phyloP scores from a whole-genome alignment of 257 asterid species.

The Leptodermis oblonga region DNA sequence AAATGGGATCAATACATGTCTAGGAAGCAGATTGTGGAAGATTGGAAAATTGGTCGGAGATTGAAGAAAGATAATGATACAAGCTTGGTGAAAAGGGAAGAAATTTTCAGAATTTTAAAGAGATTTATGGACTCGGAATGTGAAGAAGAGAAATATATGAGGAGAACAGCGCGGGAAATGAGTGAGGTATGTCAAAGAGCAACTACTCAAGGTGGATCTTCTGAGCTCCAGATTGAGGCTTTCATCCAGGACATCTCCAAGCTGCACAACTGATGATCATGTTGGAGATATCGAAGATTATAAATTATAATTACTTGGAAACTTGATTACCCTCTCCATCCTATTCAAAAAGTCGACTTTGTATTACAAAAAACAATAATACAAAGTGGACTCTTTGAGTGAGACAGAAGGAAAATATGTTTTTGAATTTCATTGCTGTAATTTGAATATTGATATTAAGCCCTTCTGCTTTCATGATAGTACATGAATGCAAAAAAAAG shows the following conservation, averaged over 20 bases:
- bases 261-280: too few species aligned
- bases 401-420: too few species aligned
- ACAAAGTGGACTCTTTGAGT: too few species aligned
- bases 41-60: slow-evolving; percentile 56
- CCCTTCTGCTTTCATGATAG: too few species aligned
- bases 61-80: slow-evolving; percentile 27
- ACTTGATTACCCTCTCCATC: too few species aligned
- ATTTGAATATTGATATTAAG: too few species aligned
- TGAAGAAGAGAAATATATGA: slow-evolving; percentile 28
- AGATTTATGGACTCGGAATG: slow-evolving; percentile 45
- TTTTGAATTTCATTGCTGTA: too few species aligned
- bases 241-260: slow-evolving; percentile 14
- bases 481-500: too few species aligned
- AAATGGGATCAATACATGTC: slow-evolving; percentile 37
- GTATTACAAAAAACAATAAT: too few species aligned
- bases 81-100: slow-evolving; percentile 23
- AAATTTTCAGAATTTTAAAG: slow-evolving; percentile 25
- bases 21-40: slow-evolving; percentile 51
- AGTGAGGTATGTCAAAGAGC: slow-evolving; percentile 2
- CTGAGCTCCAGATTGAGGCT: slow-evolving; percentile 11
- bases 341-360: too few species aligned
- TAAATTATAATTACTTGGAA: too few species aligned
- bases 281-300: too few species aligned
- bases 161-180: slow-evolving; percentile 26
- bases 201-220: slow-evolving; percentile 16